Evolutionary conservation across 768 basidiomycete species (phyloP).

Genomic region (Tylopilus balloui): DNA sequence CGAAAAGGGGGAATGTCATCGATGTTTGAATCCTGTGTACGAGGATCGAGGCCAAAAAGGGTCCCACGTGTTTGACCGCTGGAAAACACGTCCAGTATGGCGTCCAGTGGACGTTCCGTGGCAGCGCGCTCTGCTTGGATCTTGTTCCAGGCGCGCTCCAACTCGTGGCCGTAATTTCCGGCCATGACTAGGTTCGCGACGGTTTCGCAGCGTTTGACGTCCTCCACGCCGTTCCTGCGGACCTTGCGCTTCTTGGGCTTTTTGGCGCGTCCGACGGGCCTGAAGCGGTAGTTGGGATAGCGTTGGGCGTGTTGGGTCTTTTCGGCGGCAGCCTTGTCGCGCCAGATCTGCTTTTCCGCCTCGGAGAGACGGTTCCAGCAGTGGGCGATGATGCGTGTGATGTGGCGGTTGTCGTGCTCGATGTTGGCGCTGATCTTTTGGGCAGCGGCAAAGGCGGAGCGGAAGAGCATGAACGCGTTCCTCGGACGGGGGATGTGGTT

Average conservation of each 20-base stretch:
- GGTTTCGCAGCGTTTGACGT: conserved; percentile 44
- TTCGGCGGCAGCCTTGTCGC: conserved; percentile 46
- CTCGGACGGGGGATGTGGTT: conserved; percentile 39
- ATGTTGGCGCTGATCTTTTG: conserved; percentile 44
- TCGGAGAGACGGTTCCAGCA: conserved; percentile 54
- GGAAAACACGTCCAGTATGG: conserved; percentile 1
- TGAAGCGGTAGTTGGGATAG: conserved; percentile 55
- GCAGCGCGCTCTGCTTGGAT: conserved; percentile 21
- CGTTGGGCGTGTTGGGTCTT: conserved; percentile 44
- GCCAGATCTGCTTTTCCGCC: conserved; percentile 48
- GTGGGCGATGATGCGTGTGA: conserved; percentile 52
- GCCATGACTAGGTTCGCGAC: conserved; percentile 48
- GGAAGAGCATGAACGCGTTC: conserved; percentile 54
- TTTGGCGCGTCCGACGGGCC: conserved; percentile 40
- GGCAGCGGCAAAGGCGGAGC: conserved; percentile 54
- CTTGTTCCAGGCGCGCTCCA: conserved; percentile 41
- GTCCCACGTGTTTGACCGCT: background rate
- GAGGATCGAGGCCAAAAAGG: background rate
- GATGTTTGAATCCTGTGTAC: background rate
- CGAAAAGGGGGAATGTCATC: conserved; percentile 22
- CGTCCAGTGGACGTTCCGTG: background rate
- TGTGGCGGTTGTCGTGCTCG: conserved; percentile 55
- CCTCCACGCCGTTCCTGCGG: conserved; percentile 46
- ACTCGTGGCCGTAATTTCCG: conserved; percentile 47
- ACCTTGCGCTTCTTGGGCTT: conserved; percentile 48